Evolutionary conservation across 2,329 filamentous ascomycete genomes (phyloP), one percentile per base, ranked within the genome.

Genomic region (Aspergillus fructus): DNA sequence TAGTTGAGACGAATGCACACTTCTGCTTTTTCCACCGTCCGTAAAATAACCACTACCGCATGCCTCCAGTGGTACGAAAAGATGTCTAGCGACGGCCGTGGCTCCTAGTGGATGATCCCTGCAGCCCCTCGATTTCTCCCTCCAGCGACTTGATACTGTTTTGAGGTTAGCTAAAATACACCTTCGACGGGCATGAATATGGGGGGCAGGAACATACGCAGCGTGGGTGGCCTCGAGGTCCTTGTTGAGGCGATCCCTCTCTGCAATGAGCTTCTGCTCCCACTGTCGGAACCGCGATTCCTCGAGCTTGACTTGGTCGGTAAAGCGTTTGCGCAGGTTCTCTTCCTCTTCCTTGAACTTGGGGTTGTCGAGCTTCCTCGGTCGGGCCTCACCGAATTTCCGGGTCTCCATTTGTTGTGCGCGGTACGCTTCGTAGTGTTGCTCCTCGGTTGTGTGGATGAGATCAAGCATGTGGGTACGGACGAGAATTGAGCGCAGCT

Each of bases 271-370:
- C 86, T 97, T 97, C 87, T 99, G 94, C 83, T 99, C 94, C 94
- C 94, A 99, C 81, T 96, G 90, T 79, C 96, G 88, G 88, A 99
- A 99, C 66, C 94, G 88, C 82, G 96, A 92, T 82, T 99, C 94
- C 83, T 99, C 96, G 72, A 99, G 90, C 90, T 99, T 99, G 83
- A 99, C 94, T 79, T 99, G 94, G 83, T 99, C 94, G 68, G 94
- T 99, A 81, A 99, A 99, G 69, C 96, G 88, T 88, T 99, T 99
- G 80, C 94, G 89, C 65, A 99, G 87, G 62, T 91, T 90, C 84
- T 99, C 94, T 76, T 99, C 94, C 80, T 99, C 94, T 78, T 99
- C 94, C 87, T 99, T 99, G 86, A 97, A 99, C 84, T 99, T 99
- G 81, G 94, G 94, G 84, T 99, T 99, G 82, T 99, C 94, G 70